Evolutionary conservation across 192 early-diverging fungal genomes (phyloP).

Genomic region (Rhizophagus clarus): DNA sequence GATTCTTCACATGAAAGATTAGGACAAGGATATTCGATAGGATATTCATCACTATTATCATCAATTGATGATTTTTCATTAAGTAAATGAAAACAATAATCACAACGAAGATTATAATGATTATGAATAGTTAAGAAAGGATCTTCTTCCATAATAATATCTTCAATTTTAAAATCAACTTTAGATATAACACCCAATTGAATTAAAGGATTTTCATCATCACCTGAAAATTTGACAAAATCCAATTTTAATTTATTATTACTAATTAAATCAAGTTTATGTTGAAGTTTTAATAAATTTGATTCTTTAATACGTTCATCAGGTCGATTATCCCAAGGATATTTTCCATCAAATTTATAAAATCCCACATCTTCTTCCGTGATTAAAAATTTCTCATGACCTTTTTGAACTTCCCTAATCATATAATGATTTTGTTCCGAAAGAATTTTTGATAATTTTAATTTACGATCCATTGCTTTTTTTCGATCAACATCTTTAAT

Average conservation of each 20-base stretch:
- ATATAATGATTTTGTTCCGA: neutral
- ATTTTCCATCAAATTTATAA: slow-evolving; percentile 14
- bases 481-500: neutral
- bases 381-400: neutral
- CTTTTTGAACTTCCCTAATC: neutral
- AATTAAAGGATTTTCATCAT: neutral
- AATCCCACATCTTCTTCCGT: slow-evolving; percentile 5
- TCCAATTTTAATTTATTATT: slow-evolving; percentile 16
- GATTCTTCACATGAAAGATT: slow-evolving; percentile 13
- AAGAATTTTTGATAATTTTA: neutral
- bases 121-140: slow-evolving; percentile 16
- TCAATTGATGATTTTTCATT: neutral
- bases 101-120: slow-evolving; percentile 15
- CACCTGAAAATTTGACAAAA: neutral
- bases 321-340: slow-evolving; percentile 22
- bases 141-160: slow-evolving; percentile 22
- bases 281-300: neutral
- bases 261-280: slow-evolving; percentile 16
- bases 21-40: slow-evolving; percentile 3
- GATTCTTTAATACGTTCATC: slow-evolving; percentile 11
- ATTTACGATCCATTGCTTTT: neutral
- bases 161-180: neutral
- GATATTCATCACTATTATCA: neutral
- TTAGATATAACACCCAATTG: slow-evolving; percentile 7
- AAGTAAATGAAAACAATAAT: slow-evolving; percentile 17